Evolutionary conservation across 2,329 filamentous ascomycete species (phyloP), one percentile per base, ranked within the genome.

Genomic region (Pestalotiopsis sp.): DNA sequence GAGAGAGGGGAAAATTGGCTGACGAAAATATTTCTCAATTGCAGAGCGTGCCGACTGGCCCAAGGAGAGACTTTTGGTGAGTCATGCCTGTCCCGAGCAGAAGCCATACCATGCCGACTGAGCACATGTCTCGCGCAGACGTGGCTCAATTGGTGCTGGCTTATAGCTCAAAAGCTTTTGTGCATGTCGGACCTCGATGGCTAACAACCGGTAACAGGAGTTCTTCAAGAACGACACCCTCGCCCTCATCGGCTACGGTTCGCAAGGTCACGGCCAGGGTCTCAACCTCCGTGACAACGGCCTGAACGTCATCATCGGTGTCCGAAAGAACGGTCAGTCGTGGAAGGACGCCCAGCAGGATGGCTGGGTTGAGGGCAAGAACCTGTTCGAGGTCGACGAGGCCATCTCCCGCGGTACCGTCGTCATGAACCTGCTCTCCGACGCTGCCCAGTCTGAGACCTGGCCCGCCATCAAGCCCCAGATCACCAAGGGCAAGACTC

Each of bases 221-320:
- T 99, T 95, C 92, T 99, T 99, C 93, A 98, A 98, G 91, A 90
- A 99, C 86, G 96, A 99, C 85, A 98, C 95, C 76, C 94, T 99
- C 78, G 96, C 96, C 81, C 92, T 99, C 81, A 99, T 99, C 84
- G 96, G 96, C 83, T 99, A 99, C 86, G 96, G 88, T 79, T 98
- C 95, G 73, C 95, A 98, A 87, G 96, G 96, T 79, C 96, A 99
- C 89, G 96, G 96, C 76, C 96, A 99, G 88, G 97, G 96, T 83
- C 94, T 99, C 73, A 99, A 99, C 91, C 93, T 99, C 82, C 95
- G 96, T 85, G 96, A 99, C 90, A 98, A 99, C 87, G 96, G 96
- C 82, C 90, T 99, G 77, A 98, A 98, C 84, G 96, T 99, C 85
- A 98, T 99, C 81, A 89, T 99, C 78, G 96, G 96, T 89, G 96